Percentiles rank a stretch among this genome's conserved stretches.
Conservation (phyloP, 495 filamentous ascomycete genomes). For the Daldinia loculata region DNA sequence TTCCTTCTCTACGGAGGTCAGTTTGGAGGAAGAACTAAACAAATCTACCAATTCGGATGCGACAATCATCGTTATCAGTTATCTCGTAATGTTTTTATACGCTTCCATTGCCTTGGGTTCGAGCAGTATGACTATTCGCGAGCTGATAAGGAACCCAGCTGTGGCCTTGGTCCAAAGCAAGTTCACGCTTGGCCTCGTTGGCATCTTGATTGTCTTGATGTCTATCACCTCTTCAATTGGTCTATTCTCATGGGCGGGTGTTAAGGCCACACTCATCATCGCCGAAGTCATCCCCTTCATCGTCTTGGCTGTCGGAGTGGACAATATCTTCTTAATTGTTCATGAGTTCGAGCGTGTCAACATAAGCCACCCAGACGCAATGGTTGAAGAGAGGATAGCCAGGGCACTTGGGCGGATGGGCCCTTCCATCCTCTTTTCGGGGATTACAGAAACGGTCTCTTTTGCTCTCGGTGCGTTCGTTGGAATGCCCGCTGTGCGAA, state of each 20-base stretch:
- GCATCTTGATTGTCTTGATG: conserved; percentile 95
- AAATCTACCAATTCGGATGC: conserved; percentile 98
- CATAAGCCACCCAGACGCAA: conserved; percentile 82
- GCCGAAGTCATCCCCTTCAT: conserved; percentile 98
- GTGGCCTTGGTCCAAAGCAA: conserved; percentile 92
- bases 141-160: conserved; percentile 80
- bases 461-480: conserved; percentile 93
- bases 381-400: conserved; percentile 83
- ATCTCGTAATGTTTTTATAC: conserved; percentile 98
- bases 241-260: conserved; percentile 84
- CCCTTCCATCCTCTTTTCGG: conserved; percentile 95
- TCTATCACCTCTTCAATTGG: conserved; percentile 95
- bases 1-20: conserved; percentile 94
- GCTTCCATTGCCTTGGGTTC: conserved; percentile 91
- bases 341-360: conserved; percentile 98
- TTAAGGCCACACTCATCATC: conserved; percentile 96
- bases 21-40: conserved; percentile 90
- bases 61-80: conserved; percentile 96
- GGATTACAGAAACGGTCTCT: conserved; percentile 88
- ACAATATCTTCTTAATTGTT: conserved; percentile 98
- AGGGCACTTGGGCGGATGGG: conserved; percentile 92
- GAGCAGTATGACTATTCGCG: conserved; percentile 76
- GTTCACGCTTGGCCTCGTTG: conserved; percentile 89
- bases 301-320: conserved; percentile 93
- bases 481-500: conserved; percentile 95